Percentiles rank a stretch among this genome's conserved stretches.
These are phyloP conservation scores for Nepenthes gracilis DNA, from an alignment of 148 eudicot species.

Conservation along the genomic window DNA sequence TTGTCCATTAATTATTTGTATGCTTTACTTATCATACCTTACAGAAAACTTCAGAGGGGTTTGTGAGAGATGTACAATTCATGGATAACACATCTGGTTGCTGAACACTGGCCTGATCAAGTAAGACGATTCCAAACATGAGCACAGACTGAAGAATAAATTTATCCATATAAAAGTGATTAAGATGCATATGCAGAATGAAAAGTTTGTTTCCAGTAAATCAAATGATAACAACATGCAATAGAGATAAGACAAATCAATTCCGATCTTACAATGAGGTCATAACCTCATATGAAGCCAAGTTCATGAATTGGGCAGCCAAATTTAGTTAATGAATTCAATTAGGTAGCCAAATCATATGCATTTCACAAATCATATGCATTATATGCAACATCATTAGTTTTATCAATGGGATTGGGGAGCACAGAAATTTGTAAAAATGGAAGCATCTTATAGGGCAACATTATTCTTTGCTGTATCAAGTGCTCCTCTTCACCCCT, in stretches of 20 bases:
- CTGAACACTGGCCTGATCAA: conserved; percentile 44
- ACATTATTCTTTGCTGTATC: too few relatives aligned
- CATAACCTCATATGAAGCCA: too few relatives aligned
- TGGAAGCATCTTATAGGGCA: too few relatives aligned
- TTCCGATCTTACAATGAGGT: too few relatives aligned
- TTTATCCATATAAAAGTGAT: background rate
- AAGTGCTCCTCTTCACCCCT: too few relatives aligned
- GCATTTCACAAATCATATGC: too few relatives aligned
- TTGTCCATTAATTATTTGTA: background rate
- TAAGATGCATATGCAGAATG: background rate
- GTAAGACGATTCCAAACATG: conserved; percentile 2
- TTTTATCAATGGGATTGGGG: too few relatives aligned
- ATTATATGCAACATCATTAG: too few relatives aligned
- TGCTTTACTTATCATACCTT: conserved; percentile 43
- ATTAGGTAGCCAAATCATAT: too few relatives aligned
- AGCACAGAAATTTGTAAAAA: too few relatives aligned
- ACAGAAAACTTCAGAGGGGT: conserved; percentile 61
- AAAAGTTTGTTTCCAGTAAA: background rate
- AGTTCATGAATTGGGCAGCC: too few relatives aligned
- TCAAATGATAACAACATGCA: background rate
- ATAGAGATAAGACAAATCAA: background rate
- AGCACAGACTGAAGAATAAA: background rate
- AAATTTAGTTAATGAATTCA: too few relatives aligned
- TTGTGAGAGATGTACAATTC: conserved; percentile 73
- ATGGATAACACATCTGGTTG: conserved; percentile 62